Evolutionary conservation across 208 protist species (phyloP), one percentile per base, ranked within the genome.

Genomic region (Histomonas meleagridis): DNA sequence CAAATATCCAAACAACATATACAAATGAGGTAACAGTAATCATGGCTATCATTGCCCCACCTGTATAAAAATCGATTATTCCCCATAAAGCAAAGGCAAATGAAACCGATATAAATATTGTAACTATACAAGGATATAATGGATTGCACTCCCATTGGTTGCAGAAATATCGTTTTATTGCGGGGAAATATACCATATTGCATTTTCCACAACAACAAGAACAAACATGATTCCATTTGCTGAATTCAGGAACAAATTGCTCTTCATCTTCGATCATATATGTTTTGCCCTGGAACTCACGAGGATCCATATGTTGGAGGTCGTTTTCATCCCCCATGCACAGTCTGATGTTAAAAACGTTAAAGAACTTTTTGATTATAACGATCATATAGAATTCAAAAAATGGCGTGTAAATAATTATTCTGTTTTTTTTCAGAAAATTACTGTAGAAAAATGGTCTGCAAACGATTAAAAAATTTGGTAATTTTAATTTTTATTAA

Each of bases 161-260:
- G 16, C 76, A 86, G 26, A 51, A 86, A 55, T 86, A 86, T 10
- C 7, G 43, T 86, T 86, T 86, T 1, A 86, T 86, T 86, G 18
- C 76, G 0, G 76, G 76, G 55, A 86, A 86, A 86, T 86, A 86
- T 9, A 46, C 76, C 5, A 86, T 46, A 51, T 86, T 86, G 26
- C 40, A 86, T 5, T 28, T 10, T 65, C 60, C 60, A 35, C 76
- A 32, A 55, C 46, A 28, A 55, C 76, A 86, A 38, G n/a, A 5
- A 46, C 76, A 86, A 9, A 51, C 38, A 32, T 86, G 32, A 38
- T 43, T 1, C 76, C 76, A 86, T 38, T 51, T 28, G 28, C 76
- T 86, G 46, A 53, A 86, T 35, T 55, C n/a, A 16, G 76, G 76
- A n/a, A 86, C 76, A 7, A 55, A 18, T n/a, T 51, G 43, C 7